Conservation (phyloP, 768 basidiomycete genomes). For the Pholiota microspora region DNA sequence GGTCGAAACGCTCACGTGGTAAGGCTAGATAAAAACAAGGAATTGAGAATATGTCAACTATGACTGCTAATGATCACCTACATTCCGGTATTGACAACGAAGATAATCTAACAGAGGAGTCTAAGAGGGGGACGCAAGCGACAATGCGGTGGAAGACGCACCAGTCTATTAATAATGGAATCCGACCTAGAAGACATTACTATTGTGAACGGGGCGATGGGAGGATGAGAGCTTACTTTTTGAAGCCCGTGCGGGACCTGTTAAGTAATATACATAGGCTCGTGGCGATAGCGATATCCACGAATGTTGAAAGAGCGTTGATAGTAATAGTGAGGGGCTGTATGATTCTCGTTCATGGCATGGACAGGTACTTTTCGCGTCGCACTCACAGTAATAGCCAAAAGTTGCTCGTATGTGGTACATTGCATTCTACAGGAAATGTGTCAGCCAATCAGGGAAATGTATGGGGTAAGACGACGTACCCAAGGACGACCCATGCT, state of each 20-base stretch:
- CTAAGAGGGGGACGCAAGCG: background rate
- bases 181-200: conserved; percentile 34
- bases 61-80: conserved; percentile 18
- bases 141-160: conserved; percentile 12
- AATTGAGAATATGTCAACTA: background rate
- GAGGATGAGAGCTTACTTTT: conserved; percentile 26
- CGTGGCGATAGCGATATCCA: conserved; percentile 48
- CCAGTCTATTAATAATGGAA: conserved; percentile 48
- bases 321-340: conserved; percentile 49
- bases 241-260: conserved; percentile 49
- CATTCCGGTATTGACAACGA: conserved; percentile 52
- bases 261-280: conserved; percentile 47
- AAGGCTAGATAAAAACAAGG: conserved; percentile 23
- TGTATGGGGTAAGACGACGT: conserved; percentile 13
- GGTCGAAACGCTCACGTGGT: conserved; percentile 28
- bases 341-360: too few relatives aligned
- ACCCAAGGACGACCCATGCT: conserved; percentile 46
- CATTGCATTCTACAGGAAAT: conserved; percentile 30
- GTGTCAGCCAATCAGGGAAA: background rate
- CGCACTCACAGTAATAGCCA: conserved; percentile 32
- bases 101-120: conserved; percentile 39
- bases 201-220: background rate
- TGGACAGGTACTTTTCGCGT: background rate
- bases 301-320: conserved; percentile 46
- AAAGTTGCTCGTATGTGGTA: conserved; percentile 33